Conservation (phyloP, 176 grass and related monocot genomes). For the Puya raimondii region DNA sequence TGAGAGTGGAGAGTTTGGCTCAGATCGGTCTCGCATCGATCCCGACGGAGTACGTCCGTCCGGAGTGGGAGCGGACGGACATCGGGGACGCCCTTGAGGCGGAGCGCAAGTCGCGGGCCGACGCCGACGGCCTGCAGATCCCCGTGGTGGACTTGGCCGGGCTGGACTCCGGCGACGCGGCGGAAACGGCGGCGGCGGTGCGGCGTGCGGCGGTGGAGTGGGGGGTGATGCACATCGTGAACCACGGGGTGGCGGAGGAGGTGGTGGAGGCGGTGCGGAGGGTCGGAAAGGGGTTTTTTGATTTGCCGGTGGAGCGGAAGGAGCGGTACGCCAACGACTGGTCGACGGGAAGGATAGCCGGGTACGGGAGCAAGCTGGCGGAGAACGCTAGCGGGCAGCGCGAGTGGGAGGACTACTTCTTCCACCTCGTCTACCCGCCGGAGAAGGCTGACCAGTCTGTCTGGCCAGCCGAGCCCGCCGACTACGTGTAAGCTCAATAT, state of each 20-base stretch:
- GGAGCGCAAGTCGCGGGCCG: slow-evolving; percentile 1
- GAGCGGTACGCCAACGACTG: slow-evolving; percentile 82
- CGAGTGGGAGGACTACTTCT: slow-evolving; percentile 95
- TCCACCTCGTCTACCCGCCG: slow-evolving; percentile 70
- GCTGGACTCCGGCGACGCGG: slow-evolving; percentile 17
- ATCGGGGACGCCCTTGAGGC: slow-evolving; percentile 72
- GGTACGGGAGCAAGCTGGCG: slow-evolving; percentile 68
- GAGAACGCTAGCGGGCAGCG: slow-evolving; percentile 44
- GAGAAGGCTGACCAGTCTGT: slow-evolving; percentile 27
- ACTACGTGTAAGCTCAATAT: slow-evolving; percentile 38
- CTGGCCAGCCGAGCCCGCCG: slow-evolving; percentile 44
- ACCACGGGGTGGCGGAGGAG: slow-evolving; percentile 47
- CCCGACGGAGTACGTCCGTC: slow-evolving; percentile 68
- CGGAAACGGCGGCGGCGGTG: slow-evolving; percentile 21
- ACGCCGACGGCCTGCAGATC: slow-evolving; percentile 23
- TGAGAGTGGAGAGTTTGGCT: slow-evolving; percentile 54
- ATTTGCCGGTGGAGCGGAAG: slow-evolving; percentile 47
- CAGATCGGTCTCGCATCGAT: slow-evolving; percentile 35
- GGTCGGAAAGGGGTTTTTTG: slow-evolving; percentile 59
- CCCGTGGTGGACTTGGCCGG: slow-evolving; percentile 59
- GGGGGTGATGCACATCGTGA: slow-evolving; percentile 84
- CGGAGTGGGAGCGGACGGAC: slow-evolving; percentile 46
- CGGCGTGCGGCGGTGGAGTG: slow-evolving; percentile 50
- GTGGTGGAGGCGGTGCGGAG: slow-evolving; percentile 36
- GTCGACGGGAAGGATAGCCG: slow-evolving; percentile 38